Evolutionary conservation across 2,329 filamentous ascomycete species (phyloP), one percentile per base, ranked within the genome.

Genomic region (Fusarium sp.): DNA sequence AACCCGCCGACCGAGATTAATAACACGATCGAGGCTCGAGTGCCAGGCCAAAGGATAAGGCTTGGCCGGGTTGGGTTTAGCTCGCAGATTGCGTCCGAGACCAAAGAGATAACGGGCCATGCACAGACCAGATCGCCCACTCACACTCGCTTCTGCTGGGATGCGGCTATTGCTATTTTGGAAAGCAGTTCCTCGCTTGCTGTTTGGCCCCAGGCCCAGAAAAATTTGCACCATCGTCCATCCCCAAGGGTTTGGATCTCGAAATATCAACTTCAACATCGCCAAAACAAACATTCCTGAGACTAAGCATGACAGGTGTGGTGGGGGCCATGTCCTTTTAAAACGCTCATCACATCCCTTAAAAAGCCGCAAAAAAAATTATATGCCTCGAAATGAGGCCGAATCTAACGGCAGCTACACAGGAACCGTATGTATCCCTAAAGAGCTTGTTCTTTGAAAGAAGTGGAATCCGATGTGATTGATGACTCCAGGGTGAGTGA

Each of bases 111-210:
- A 69, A 69, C 65, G 53, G 45, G 43, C 36, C 28, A 36, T 44
- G 66, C 66, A 69, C 66, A 65, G 66, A 53, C 66, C 62, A 69
- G 39, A 53, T 62, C 64, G 48, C 48, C 61, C 57, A 68, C 65
- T 55, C 65, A 65, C 65, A 67, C 39, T 52, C 49, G 20, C 45
- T 40, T 52, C 48, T 30, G 38, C 38, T 21, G 14, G 40, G 48
- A 19, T 28, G 30, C 24, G 42, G 24, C n/a, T n/a, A 19, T 15
- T 38, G 45, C 63, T 62, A 56, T 51, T 63, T 67, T 56, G 38
- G 53, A 50, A 23, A 24, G 30, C 42, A 44, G 43, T 42, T 30
- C 55, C 42, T 40, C 67, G 63, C 51, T 53, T 67, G 8, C 17
- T n/a, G n/a, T 15, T 15, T 32, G n/a, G 34, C 15, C 17, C 32